Evolutionary conservation across 345 rosid species (phyloP), one percentile per base, ranked within the genome.

Genomic region (Viola odorata): DNA sequence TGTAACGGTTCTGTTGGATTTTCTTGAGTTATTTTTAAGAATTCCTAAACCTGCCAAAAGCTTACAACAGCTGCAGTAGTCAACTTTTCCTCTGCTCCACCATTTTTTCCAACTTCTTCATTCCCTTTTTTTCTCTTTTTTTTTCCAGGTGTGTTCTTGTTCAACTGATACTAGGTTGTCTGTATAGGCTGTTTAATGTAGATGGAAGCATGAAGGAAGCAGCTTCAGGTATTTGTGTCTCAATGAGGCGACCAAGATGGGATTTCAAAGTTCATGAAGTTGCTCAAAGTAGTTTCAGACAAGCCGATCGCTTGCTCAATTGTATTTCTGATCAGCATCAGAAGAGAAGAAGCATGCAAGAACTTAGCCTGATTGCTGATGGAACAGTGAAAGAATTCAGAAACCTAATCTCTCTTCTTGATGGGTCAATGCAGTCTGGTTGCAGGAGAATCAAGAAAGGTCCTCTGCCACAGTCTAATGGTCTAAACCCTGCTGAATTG

Each of bases 381-480:
- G 69, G 57, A 45, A 63, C 75, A 37, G 51, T 69, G 9, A 52
- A 62, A 56, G 80, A 60, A 51, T 63, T 77, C 67, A 55, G 40
- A 53, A 69, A 66, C 55, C 47, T 77, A 50, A 54, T 72, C 14
- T 37, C 61, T 13, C 61, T 69, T 37, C 69, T 77, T 45, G 80
- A 72, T 54, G 69, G 58, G 55, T 59, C 72, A n/a, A 41, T 32
- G 41, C 62, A 55, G 41, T 41, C 77, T 38, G 51, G 48, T 7
- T 32, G 59, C 40, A 73, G 66, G 44, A 73, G 81, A 53, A 73
- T 73, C 67, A 69, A 63, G 61, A 77, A 42, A 45, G 81, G 81
- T 48, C 77, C 77, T 11, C 39, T 66, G 56, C 77, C 58, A 5
- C 39, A 66, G 55, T 52, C 53, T 38, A 8, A 38, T n/a, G 37